Conservation (phyloP, 768 basidiomycete genomes). For the Trametes maxima region DNA sequence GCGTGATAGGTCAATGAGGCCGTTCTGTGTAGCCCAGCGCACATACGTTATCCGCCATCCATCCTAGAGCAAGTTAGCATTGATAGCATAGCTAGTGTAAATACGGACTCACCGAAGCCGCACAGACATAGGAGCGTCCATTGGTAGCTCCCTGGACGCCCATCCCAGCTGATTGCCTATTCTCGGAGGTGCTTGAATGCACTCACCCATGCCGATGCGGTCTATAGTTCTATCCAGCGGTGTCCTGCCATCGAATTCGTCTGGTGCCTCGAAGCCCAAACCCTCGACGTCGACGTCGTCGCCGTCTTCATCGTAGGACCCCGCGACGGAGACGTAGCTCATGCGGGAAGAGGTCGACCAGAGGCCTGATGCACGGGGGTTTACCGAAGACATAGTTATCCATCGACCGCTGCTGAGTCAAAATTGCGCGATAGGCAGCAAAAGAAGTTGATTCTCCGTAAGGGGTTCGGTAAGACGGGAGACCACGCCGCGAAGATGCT, state of each 20-base stretch:
- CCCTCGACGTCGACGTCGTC: slow-evolving; percentile 35
- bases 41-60: slow-evolving; percentile 91
- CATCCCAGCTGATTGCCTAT: neutral
- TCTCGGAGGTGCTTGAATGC: neutral
- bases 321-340: slow-evolving; percentile 38
- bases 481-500: neutral
- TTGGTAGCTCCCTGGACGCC: slow-evolving; percentile 65
- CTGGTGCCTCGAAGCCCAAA: slow-evolving; percentile 31
- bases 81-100: neutral
- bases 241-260: slow-evolving; percentile 36
- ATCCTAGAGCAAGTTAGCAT: slow-evolving; percentile 51
- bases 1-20: slow-evolving; percentile 32
- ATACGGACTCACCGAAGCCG: slow-evolving; percentile 71
- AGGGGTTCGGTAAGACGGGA: neutral
- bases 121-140: slow-evolving; percentile 83
- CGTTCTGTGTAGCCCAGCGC: neutral
- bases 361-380: slow-evolving; percentile 50
- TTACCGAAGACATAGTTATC: slow-evolving; percentile 20
- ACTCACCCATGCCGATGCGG: slow-evolving; percentile 82
- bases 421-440: slow-evolving; percentile 6
- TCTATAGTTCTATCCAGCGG: slow-evolving; percentile 86
- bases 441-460: slow-evolving; percentile 4
- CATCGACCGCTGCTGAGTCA: slow-evolving; percentile 21
- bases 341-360: slow-evolving; percentile 45
- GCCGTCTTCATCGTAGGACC: slow-evolving; percentile 30